Conservation (phyloP, 345 rosid species). For the Cochlearia excelsa region DNA sequence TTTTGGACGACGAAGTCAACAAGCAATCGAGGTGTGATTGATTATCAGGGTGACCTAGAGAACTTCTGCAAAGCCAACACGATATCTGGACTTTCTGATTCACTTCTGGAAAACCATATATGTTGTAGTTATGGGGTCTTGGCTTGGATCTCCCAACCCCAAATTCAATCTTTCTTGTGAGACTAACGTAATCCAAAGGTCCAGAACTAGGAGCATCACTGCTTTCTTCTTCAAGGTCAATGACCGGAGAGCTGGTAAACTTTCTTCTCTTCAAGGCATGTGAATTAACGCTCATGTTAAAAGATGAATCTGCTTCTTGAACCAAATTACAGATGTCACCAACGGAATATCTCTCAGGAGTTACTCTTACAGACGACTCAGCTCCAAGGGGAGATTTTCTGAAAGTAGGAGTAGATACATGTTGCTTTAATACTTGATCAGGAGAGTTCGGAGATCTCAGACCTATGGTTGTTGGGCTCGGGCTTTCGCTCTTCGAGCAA, state of each 20-base stretch:
- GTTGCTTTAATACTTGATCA: constrained; percentile 44
- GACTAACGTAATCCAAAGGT: constrained; percentile 34
- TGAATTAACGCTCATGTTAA: constrained; percentile 64
- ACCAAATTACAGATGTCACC: constrained; percentile 34
- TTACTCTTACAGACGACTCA: constrained; percentile 37
- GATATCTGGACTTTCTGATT: constrained; percentile 51
- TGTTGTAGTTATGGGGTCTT: constrained; percentile 32
- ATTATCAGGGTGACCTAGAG: constrained; percentile 64
- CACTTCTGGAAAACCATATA: constrained; percentile 39
- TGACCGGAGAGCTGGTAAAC: constrained; percentile 39
- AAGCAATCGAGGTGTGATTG: constrained; percentile 48
- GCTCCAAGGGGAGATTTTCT: constrained; percentile 34
- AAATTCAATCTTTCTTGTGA: constrained; percentile 53
- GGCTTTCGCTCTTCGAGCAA: constrained; percentile 47
- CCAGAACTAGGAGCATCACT: constrained; percentile 27
- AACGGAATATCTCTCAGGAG: constrained; percentile 45
- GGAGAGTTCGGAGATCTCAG: constrained; percentile 46
- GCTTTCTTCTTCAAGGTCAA: constrained; percentile 40
- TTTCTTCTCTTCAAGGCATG: constrained; percentile 59
- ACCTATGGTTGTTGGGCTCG: constrained; percentile 44
- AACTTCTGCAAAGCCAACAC: constrained; percentile 64
- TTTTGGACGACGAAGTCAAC: constrained; percentile 57
- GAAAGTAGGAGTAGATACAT: constrained; percentile 37
- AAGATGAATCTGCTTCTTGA: constrained; percentile 52
- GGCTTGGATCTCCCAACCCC: constrained; percentile 39